phyloP scores from a whole-genome alignment of 2,329 filamentous ascomycete genomes.

The Neopestalotiopsis sp. region DNA sequence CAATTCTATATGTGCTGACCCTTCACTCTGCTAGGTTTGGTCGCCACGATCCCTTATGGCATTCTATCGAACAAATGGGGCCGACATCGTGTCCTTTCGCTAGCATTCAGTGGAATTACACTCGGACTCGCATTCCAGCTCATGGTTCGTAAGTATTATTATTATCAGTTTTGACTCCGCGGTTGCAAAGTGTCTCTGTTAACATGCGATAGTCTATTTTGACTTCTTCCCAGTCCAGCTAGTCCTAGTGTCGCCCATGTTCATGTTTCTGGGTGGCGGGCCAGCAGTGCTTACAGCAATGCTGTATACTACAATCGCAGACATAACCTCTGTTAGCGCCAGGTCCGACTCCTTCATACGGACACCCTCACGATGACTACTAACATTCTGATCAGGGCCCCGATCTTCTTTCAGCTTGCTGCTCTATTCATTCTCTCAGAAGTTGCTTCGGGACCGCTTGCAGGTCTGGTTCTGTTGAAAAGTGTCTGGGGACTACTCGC shows the following conservation, averaged over 20 bases:
- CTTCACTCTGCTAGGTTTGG: not conserved
- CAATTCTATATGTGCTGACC: not conserved
- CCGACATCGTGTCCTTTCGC: not conserved
- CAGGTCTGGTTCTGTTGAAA: slow-evolving; percentile 43
- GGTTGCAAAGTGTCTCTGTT: not conserved
- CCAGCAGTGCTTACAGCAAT: slow-evolving; percentile 4
- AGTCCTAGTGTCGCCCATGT: not conserved
- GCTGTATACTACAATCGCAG: slow-evolving; percentile 14
- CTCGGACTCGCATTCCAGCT: slow-evolving; percentile 12
- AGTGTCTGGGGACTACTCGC: slow-evolving; percentile 47
- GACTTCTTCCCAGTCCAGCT: not conserved
- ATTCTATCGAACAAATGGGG: slow-evolving; percentile 13
- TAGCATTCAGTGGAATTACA: slow-evolving; percentile 6
- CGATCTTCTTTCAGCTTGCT: slow-evolving; percentile 45
- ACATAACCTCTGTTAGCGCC: not conserved
- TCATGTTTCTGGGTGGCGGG: slow-evolving; percentile 11
- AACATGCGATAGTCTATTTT: not conserved
- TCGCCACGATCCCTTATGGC: slow-evolving; percentile 10
- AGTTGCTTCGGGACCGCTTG: slow-evolving; percentile 44
- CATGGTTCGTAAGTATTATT: slow-evolving; percentile 9
- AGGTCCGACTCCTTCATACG: not conserved
- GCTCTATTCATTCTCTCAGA: slow-evolving; percentile 43
- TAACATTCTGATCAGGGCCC: slow-evolving; percentile 33
- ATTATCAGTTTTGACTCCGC: too few relatives aligned
- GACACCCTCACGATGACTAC: not conserved